phyloP scores from a whole-genome alignment of 2,329 filamentous ascomycete genomes.

The Aspergillus felis region DNA sequence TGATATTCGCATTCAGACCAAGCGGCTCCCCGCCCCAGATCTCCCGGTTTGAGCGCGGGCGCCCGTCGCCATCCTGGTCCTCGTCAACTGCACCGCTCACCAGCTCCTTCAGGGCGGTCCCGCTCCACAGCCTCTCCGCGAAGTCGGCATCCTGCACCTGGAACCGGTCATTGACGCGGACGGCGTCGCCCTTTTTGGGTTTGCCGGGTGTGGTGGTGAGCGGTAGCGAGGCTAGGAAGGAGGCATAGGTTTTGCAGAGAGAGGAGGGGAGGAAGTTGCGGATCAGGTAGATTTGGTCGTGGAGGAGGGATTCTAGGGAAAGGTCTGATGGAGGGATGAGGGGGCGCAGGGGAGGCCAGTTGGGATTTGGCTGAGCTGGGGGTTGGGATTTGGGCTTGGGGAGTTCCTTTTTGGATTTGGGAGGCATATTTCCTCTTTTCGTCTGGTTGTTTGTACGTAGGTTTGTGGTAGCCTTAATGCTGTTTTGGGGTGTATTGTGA shows the following conservation, averaged over 20 bases:
- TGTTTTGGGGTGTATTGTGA: constrained; percentile 2
- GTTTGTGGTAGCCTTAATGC: constrained; percentile 5
- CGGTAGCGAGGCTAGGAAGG: constrained; percentile 67
- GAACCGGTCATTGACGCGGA: constrained; percentile 84
- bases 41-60: constrained; percentile 29
- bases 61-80: constrained; percentile 22
- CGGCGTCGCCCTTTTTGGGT: constrained; percentile 75
- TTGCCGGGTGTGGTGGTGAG: constrained; percentile 73
- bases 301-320: constrained; percentile 53
- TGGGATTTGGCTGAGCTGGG: constrained; percentile 33
- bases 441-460: neutral
- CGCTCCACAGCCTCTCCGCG: constrained; percentile 70
- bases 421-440: constrained; percentile 15
- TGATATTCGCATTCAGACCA: constrained; percentile 84
- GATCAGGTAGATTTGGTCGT: constrained; percentile 68
- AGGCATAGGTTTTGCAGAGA: constrained; percentile 71
- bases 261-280: constrained; percentile 69
- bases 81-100: constrained; percentile 36
- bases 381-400: constrained; percentile 15
- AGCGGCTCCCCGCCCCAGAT: constrained; percentile 76
- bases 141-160: constrained; percentile 74
- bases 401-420: constrained; percentile 18
- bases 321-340: constrained; percentile 64
- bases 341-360: constrained; percentile 72
- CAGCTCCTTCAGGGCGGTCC: constrained; percentile 68